Base-by-base conservation (phyloP, 169 alveolate genomes). In the Babesia ovis region DNA sequence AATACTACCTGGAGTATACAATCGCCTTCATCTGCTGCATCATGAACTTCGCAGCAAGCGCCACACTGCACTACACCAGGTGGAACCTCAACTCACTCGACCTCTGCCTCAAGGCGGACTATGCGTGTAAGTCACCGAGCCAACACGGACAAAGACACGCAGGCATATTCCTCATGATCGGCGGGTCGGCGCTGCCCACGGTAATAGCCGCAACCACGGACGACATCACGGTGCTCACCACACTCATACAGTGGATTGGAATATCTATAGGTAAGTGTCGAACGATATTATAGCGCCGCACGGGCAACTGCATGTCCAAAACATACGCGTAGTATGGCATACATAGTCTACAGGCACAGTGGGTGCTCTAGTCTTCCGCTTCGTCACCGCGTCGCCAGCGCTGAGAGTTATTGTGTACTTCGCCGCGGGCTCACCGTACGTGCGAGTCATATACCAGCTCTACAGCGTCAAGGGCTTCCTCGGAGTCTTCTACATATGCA, bases 91-190 rank as follows among this genome's bases (percentile, higher is more conserved):
- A 32, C 37, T 74, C 45, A 54, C 72, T 48, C 16, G 82, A 61
- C 70, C 45, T 66, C 66, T 68, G 39, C 53, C 77, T 68, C 62
- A 83, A 60, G 80, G 72, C 69, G 55, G 92, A 86, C 59, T 71
- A 70, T 72, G 90, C 62, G 39, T 81, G 66, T 54, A 39, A 31
- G 85, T 57, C 45, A 46, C 45, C 18, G 20, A 39, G 18, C n/a
- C 60, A 55, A 53, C 64, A 53, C 34, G 68, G 48, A 48, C 34
- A 61, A 27, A 62, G 54, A 57, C 77, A 60, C 57, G 60, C 83
- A 51, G 93, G 84, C 25, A 88, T 88, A 35, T 88, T 88, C 41
- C 68, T 88, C 70, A 88, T 88, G 91, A 84, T 88, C 14, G 89
- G 93, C 54, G 91, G 90, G 5, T 75, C 91, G 35, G 81, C 72